These are phyloP conservation scores for Erythrophleum fordii DNA, from an alignment of 306 rosid species.

Conservation along the genomic window DNA sequence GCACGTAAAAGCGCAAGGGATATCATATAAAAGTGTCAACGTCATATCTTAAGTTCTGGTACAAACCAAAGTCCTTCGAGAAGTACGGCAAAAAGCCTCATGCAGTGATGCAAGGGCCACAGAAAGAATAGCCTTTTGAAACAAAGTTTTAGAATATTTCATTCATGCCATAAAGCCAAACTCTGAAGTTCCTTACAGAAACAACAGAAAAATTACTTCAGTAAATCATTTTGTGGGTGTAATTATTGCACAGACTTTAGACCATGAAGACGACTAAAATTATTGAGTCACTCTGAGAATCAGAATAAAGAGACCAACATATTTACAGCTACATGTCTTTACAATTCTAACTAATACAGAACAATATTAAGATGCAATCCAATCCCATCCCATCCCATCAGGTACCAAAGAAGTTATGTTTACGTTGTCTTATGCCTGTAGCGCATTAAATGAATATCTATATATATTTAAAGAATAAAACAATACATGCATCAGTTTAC, in stretches of 20 bases:
- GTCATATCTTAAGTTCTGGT: neutral
- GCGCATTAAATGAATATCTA: no score
- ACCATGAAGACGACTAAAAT: neutral
- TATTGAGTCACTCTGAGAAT: neutral
- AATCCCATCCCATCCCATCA: neutral
- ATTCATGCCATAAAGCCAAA: neutral
- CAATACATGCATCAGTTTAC: no score
- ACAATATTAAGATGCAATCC: neutral
- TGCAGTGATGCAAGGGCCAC: neutral
- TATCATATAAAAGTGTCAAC: neutral
- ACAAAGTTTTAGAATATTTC: neutral
- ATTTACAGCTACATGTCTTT: neutral
- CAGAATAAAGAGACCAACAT: neutral
- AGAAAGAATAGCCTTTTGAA: neutral
- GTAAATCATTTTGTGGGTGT: neutral
- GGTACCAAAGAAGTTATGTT: neutral
- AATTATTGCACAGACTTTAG: neutral
- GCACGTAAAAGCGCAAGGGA: neutral
- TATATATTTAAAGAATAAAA: no score
- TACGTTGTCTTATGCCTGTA: neutral
- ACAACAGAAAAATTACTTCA: neutral
- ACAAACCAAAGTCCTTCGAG: neutral
- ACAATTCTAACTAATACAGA: neutral
- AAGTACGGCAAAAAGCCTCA: neutral
- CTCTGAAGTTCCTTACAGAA: neutral